Evolutionary conservation across 2,329 filamentous ascomycete genomes (phyloP).

Genomic region (Aspergillus pseudoterreus): DNA sequence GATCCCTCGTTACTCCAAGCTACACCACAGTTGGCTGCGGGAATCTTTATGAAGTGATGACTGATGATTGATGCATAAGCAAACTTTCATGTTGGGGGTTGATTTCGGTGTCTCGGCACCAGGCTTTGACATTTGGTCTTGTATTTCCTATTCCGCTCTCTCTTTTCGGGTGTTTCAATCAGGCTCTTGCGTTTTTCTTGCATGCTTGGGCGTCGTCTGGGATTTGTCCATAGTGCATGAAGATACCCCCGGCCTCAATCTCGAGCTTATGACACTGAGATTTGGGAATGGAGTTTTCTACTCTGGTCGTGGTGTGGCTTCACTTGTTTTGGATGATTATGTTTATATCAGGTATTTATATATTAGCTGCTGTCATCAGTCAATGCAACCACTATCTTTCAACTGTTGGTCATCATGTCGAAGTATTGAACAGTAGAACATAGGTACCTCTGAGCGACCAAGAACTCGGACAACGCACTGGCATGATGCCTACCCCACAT

Average conservation of each 20-base stretch:
- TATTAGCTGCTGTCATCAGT: neutral
- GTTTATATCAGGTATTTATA: conserved; percentile 11
- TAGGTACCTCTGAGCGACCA: neutral
- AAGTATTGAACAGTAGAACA: neutral
- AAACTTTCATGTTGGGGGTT: conserved; percentile 17
- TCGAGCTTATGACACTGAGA: conserved; percentile 18
- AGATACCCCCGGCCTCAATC: conserved; percentile 31
- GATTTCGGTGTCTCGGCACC: neutral
- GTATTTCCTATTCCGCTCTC: neutral
- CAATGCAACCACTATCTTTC: neutral
- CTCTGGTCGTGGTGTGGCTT: conserved; percentile 23
- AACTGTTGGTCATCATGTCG: neutral
- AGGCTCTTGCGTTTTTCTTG: conserved; percentile 14
- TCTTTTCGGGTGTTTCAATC: neutral
- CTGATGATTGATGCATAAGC: conserved; percentile 35
- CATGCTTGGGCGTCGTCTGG: conserved; percentile 27
- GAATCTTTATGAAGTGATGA: conserved; percentile 34
- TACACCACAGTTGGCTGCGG: conserved; percentile 14
- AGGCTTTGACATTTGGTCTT: neutral
- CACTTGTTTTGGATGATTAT: conserved; percentile 12
- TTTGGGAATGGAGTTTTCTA: conserved; percentile 22
- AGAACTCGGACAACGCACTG: neutral
- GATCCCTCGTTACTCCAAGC: conserved; percentile 13
- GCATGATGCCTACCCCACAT: conserved; percentile 17
- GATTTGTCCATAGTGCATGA: conserved; percentile 32